Conservation (phyloP, 2,329 filamentous ascomycete genomes). For the Penicillium rolfsii region DNA sequence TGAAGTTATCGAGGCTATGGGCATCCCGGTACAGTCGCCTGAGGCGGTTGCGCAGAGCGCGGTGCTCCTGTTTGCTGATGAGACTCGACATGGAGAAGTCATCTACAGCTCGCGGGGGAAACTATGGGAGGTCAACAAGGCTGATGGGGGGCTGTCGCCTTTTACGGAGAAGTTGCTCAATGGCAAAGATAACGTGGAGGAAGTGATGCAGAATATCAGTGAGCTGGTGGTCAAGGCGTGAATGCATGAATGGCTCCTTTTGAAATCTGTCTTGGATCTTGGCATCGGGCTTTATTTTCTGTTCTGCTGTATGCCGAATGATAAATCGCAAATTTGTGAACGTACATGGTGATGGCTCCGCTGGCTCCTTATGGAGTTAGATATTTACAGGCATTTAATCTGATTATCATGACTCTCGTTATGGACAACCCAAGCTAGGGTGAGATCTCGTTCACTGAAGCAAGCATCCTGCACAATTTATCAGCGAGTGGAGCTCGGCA, state of each 20-base stretch:
- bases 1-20: slow-evolving; percentile 26
- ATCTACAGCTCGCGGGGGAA: slow-evolving; percentile 56
- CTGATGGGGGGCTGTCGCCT: slow-evolving; percentile 29
- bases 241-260: neutral
- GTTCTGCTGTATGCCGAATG: neutral
- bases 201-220: slow-evolving; percentile 17
- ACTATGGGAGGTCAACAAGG: slow-evolving; percentile 59
- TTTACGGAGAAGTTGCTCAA: slow-evolving; percentile 13
- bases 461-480: slow-evolving; percentile 36
- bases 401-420: slow-evolving; percentile 49
- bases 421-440: slow-evolving; percentile 53
- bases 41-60: slow-evolving; percentile 55
- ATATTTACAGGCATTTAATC: slow-evolving; percentile 47
- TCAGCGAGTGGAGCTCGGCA: slow-evolving; percentile 35
- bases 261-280: neutral
- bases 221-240: neutral
- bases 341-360: slow-evolving; percentile 52
- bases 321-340: slow-evolving; percentile 43
- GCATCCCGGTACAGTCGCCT: slow-evolving; percentile 46
- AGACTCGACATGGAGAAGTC: slow-evolving; percentile 54
- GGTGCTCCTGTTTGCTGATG: slow-evolving; percentile 56
- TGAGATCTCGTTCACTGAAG: slow-evolving; percentile 49
- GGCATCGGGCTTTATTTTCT: too few relatives aligned
- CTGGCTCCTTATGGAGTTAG: slow-evolving; percentile 52
- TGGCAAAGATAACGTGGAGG: slow-evolving; percentile 17